Base-by-base conservation (phyloP, 2,329 filamentous ascomycete species). In the Exophiala aquamarina region DNA sequence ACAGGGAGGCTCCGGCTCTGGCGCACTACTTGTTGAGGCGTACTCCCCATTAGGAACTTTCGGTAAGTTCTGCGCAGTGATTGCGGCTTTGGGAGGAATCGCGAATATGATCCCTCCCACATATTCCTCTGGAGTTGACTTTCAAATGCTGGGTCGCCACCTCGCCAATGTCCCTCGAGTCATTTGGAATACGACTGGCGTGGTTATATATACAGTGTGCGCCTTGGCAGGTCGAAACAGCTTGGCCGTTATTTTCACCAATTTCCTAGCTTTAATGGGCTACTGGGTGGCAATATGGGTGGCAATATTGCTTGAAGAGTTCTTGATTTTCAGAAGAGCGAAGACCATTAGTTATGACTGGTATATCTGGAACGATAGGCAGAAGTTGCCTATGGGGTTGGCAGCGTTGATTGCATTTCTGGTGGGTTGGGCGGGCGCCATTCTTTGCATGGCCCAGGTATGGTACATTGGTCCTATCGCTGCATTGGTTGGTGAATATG, bases 221-320 rank as follows among this genome's bases (percentile, higher is more conserved):
- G 83, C 82, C 0, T 70, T 86, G 13, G 83, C 76, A 1, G 83
- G 84, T 1, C 75, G 82, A 11, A 72, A 75, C 18, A 66, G 82
- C 55, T 72, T 87, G 2, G 77, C 81, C 0, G 73, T 73, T 19
- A 84, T 87, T 48, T 85, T 87, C 61, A 81, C 79, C 9, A 86
- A 86, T 61, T 86, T 87, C 62, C 71, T 87, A 4, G 81, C 82
- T 0, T 66, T 87, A 17, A 86, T 87, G 79, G 84, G 83, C 2
- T 87, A 86, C 64, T 87, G 82, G 82, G 74, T 84, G 13, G 75
- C 75, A 11, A 79, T 85, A 35, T 84, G 81, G 79, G 72, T 85
- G 15, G 75, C 76, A 2, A 83, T 87, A 37, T 69, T 79, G 2
- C 63, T 70, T 11, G 67, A 71, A 49, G 84, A 87, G 59, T 76